Evolutionary conservation across 805 yeast species (phyloP).

Genomic region (Allodekkera sacchari): DNA sequence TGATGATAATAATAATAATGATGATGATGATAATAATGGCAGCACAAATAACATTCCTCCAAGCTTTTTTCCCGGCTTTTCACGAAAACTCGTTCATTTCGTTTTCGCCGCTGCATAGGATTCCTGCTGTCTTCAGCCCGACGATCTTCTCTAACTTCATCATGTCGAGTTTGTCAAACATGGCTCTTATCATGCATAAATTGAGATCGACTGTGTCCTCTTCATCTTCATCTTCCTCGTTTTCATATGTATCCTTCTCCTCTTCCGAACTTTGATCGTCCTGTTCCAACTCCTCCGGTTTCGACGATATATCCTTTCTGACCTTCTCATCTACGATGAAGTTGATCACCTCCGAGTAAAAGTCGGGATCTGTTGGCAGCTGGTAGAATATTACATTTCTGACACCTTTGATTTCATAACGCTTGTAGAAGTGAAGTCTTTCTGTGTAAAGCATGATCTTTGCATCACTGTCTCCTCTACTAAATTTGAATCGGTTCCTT

Average conservation of each 20-base stretch:
- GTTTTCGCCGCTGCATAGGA: slow-evolving; percentile 57
- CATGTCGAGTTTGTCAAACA: slow-evolving; percentile 77
- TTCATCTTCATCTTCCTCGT: slow-evolving; percentile 7
- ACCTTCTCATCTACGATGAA: slow-evolving; percentile 49
- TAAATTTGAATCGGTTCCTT: slow-evolving; percentile 62
- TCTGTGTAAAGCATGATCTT: slow-evolving; percentile 82
- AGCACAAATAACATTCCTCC: too few relatives aligned
- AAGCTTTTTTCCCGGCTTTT: too few relatives aligned
- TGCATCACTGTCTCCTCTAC: slow-evolving; percentile 26
- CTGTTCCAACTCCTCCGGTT: slow-evolving; percentile 2
- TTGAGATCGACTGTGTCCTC: slow-evolving; percentile 22
- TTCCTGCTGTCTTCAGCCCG: slow-evolving; percentile 65
- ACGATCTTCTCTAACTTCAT: slow-evolving; percentile 74
- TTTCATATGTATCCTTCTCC: slow-evolving; percentile 13
- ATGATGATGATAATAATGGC: too few relatives aligned
- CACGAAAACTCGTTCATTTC: slow-evolving; percentile 78
- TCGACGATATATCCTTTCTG: slow-evolving; percentile 12
- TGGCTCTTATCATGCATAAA: slow-evolving; percentile 39
- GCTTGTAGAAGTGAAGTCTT: slow-evolving; percentile 84
- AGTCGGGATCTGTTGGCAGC: slow-evolving; percentile 75
- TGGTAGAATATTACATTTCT: slow-evolving; percentile 76
- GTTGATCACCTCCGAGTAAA: slow-evolving; percentile 68
- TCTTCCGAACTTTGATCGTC: slow-evolving; percentile 9
- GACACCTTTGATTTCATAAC: slow-evolving; percentile 80
- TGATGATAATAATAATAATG: too few relatives aligned